Evolutionary conservation across 371 early-diverging fungal species (phyloP), one percentile per base, ranked within the genome.

Genomic region (Mucor irregularis): DNA sequence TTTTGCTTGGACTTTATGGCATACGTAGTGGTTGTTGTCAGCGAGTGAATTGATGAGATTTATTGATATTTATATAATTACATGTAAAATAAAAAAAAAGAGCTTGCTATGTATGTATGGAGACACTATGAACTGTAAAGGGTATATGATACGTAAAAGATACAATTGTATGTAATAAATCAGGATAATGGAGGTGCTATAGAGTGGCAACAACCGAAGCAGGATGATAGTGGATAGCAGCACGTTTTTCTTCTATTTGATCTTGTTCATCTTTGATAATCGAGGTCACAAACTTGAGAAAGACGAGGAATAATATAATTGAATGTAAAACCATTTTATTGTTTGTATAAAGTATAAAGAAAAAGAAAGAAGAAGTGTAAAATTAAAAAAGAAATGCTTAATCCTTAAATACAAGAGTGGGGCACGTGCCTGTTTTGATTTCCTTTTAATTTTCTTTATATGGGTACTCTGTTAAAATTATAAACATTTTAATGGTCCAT

Each of bases 361-460:
- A 40, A 28, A 14, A 38, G 16, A 42, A 31, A 16, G 49, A 31
- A 6, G 39, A 26, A 38, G 16, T 26, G 37, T 4, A 51, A 39
- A 29, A 39, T 9, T 38, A 28, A 16, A 46, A 40, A 38, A 40
- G 9, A 26, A 46, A 54, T 28, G 5, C 13, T 10, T 14, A 44
- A 28, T 33, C 14, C 37, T 38, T 22, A 38, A 17, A 21, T 17
- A 39, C 5, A 17, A 31, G 19, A 21, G 11, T 11, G n/a, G 26
- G 13, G 25, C 45, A 44, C 45, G 45, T 44, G 45, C 25, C 24
- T 26, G 25, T 28, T 26, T n/a, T 43, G 21, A 33, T 21, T 48
- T 22, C 30, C n/a, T 31, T 35, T 56, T 58, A 69, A 13, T 56
- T 66, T 58, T 73, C 73, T 60, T 73, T 73, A 45, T 67, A 73